Evolutionary conservation across 192 early-diverging fungal genomes (phyloP), one percentile per base, ranked within the genome.

Genomic region (Podochytrium sp.): DNA sequence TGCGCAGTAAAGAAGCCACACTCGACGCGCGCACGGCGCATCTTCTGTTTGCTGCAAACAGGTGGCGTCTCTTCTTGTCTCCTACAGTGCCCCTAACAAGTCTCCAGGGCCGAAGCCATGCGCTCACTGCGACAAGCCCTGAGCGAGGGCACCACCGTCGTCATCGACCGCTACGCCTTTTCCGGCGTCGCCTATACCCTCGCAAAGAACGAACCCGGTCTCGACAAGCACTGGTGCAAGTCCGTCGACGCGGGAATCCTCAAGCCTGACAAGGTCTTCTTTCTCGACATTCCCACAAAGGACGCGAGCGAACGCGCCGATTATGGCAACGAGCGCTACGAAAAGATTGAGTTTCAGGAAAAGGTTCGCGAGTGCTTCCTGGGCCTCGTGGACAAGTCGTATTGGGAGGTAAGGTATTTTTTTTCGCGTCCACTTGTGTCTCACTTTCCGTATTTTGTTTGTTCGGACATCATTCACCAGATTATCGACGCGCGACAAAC

Each of bases 111-210:
- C 33, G 66, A 69, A 27, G 57, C 78, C 7, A 86, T 98, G 79
- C 83, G 30, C 33, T n/a, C 20, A 33, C 35, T 69, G 32, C 7
- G 78, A 41, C 62, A 72, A 6, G 81, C 85, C 38, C 84, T 98
- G 35, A 70, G 83, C 27, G 59, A 51, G 34, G 97, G 96, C 10
- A 91, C 75, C 0, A 91, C 92, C 3, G 75, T 96, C 12, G 81
- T 99, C 2, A 91, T 96, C 1, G 98, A 98, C 79, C 86, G 98
- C 47, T 99, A 99, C 79, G 93, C 95, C 0, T 98, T 94, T 73
- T 98, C 96, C 0, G 98, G 98, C 10, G 92, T 95, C 4, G 94
- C 93, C 1, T 99, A 93, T 73, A 92, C 94, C 0, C 88, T 90
- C 18, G 94, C 95, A 49, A 98, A 99, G 80, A 30, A 35, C n/a